A percentile compares a stretch with the other conserved stretches of the same genome.
These are phyloP conservation scores for Melanopsichium pennsylvanicum DNA, from an alignment of 1,284 basidiomycete genomes.

Conservation along the genomic window DNA sequence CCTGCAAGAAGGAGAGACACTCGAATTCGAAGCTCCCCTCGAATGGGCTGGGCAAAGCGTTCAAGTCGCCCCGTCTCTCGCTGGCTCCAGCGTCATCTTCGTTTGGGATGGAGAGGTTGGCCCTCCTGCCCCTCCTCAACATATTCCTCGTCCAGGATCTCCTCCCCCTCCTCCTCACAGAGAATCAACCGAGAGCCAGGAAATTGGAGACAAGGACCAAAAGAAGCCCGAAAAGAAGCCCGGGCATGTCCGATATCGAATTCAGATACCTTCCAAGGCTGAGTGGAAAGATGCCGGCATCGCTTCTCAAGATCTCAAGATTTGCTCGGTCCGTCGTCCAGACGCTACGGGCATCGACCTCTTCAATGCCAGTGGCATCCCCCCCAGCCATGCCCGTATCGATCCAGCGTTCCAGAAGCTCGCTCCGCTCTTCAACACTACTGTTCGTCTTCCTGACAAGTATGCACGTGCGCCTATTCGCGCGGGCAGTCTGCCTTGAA, in stretches of 20 bases:
- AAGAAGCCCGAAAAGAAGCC: constrained; percentile 2
- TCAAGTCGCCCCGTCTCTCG: constrained; percentile 23
- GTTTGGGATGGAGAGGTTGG: constrained; percentile 30
- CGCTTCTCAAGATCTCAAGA: constrained; percentile 7
- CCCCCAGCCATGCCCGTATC: constrained; percentile 22
- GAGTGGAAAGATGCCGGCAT: constrained; percentile 17
- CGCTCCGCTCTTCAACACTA: constrained; percentile 22
- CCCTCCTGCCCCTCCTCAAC: constrained; percentile 10
- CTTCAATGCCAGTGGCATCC: constrained; percentile 29
- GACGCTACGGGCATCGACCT: constrained; percentile 17
- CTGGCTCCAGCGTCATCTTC: constrained; percentile 32
- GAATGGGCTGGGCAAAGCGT: constrained; percentile 19
- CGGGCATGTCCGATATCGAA: constrained; percentile 11
- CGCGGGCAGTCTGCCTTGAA: constrained; percentile 14
- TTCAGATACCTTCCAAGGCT: constrained; percentile 11
- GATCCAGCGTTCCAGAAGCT: constrained; percentile 13
- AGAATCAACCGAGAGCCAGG: neutral
- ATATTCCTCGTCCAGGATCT: constrained; percentile 6
- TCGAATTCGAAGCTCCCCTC: constrained; percentile 8
- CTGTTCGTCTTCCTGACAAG: constrained; percentile 14
- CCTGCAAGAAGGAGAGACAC: constrained; percentile 15
- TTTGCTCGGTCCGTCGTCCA: constrained; percentile 14
- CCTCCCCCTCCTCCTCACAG: constrained; percentile 7
- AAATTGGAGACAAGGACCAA: neutral
- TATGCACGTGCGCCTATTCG: constrained; percentile 23